Conservation (phyloP, 2,329 filamentous ascomycete species). For the Fusarium aywerte region DNA sequence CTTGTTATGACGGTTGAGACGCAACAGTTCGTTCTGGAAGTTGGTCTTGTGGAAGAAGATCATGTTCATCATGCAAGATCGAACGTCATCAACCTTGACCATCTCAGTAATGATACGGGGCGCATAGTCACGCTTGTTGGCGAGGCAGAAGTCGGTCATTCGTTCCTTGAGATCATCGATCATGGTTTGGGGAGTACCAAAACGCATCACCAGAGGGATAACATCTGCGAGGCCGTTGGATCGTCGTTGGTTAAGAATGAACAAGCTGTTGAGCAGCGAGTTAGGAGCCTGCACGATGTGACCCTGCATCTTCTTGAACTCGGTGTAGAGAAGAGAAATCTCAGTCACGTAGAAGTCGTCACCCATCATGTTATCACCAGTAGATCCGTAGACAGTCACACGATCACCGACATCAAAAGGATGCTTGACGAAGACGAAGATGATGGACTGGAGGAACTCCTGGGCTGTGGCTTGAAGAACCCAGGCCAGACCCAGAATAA, state of each 20-base stretch:
- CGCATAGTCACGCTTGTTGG: slow-evolving; percentile 91
- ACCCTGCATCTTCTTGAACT: slow-evolving; percentile 99
- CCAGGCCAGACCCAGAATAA: slow-evolving; percentile 91
- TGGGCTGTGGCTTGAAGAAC: slow-evolving; percentile 91
- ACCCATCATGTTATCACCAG: slow-evolving; percentile 78
- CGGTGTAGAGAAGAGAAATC: slow-evolving; percentile 91
- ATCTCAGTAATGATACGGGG: slow-evolving; percentile 88
- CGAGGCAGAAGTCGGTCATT: slow-evolving; percentile 83
- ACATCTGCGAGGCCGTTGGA: slow-evolving; percentile 90
- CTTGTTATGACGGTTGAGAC: slow-evolving; percentile 90
- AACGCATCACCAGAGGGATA: slow-evolving; percentile 84
- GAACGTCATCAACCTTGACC: slow-evolving; percentile 80
- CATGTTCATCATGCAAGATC: slow-evolving; percentile 87
- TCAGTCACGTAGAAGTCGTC: slow-evolving; percentile 98
- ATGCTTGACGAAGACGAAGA: slow-evolving; percentile 97
- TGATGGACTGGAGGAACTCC: slow-evolving; percentile 91
- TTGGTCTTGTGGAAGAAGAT: slow-evolving; percentile 98
- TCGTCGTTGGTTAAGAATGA: slow-evolving; percentile 93
- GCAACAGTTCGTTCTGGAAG: slow-evolving; percentile 93
- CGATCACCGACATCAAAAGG: slow-evolving; percentile 96
- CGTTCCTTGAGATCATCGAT: slow-evolving; percentile 84
- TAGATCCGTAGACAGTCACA: slow-evolving; percentile 90
- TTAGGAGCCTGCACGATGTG: slow-evolving; percentile 97
- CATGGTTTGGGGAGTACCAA: slow-evolving; percentile 83
- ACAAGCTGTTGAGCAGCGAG: slow-evolving; percentile 89